Percentiles rank a stretch among this genome's conserved stretches.
These are phyloP conservation scores for Hippophae gyantsensis DNA, from an alignment of 306 rosid genomes.

Conservation along the genomic window DNA sequence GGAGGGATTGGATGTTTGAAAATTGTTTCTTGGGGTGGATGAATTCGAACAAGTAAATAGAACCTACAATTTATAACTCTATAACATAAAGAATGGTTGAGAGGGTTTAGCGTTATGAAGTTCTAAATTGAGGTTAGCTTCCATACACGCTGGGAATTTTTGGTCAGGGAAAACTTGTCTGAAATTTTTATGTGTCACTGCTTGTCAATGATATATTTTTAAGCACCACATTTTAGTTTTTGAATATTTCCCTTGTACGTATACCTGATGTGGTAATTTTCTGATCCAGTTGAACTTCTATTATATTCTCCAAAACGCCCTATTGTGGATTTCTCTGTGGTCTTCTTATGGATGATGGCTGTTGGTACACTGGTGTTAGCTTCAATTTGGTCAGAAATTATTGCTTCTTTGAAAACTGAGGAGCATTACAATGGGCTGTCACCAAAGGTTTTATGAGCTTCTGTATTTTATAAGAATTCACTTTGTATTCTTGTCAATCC, in stretches of 20 bases:
- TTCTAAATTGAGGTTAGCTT: too few species aligned
- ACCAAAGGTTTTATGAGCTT: constrained; percentile 61
- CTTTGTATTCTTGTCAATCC: too few species aligned
- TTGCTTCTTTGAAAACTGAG: constrained; percentile 33
- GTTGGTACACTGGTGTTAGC: constrained; percentile 70
- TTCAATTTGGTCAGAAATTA: constrained; percentile 67
- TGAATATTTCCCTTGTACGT: constrained; percentile 9
- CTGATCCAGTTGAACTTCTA: constrained; percentile 72
- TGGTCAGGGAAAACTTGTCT: too few species aligned
- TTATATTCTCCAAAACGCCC: constrained; percentile 83
- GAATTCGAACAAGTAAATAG: too few species aligned
- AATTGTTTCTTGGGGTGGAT: too few species aligned
- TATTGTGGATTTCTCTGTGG: constrained; percentile 55
- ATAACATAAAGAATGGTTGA: too few species aligned
- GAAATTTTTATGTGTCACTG: too few species aligned
- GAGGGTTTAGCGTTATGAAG: too few species aligned
- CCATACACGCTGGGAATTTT: too few species aligned
- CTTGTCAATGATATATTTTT: background rate
- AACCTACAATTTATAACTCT: too few species aligned
- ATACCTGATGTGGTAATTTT: constrained; percentile 12
- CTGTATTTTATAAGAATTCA: background rate
- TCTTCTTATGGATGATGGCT: constrained; percentile 69
- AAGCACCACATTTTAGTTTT: constrained; percentile 21
- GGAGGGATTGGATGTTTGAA: too few species aligned
- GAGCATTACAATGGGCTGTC: constrained; percentile 62